Conservation (phyloP, 73 alveolate species). For the Paramecium sexaurelia region DNA sequence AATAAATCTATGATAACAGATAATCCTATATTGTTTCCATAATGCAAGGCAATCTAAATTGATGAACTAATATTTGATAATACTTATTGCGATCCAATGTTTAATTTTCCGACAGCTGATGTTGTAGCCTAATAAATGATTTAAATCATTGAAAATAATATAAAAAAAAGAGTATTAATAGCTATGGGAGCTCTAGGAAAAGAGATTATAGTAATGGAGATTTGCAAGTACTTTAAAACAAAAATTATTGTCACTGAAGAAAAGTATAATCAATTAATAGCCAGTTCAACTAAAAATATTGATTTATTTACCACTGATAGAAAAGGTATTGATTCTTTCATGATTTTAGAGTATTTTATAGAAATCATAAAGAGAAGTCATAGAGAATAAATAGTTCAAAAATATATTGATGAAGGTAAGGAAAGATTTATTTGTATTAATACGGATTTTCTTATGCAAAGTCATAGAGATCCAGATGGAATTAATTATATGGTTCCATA, state of each 20-base stretch:
- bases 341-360: constrained; percentile 58
- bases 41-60: constrained; percentile 57
- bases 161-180: constrained; percentile 71
- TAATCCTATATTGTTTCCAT: neutral
- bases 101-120: constrained; percentile 77
- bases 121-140: constrained; percentile 69
- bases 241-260: constrained; percentile 77
- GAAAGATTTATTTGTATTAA: constrained; percentile 28
- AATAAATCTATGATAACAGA: constrained; percentile 69
- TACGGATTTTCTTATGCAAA: constrained; percentile 69
- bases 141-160: constrained; percentile 69
- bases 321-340: neutral
- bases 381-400: constrained; percentile 11
- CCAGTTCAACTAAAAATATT: constrained; percentile 30
- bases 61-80: constrained; percentile 81
- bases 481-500: constrained; percentile 70
- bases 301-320: constrained; percentile 77
- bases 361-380: constrained; percentile 59
- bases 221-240: constrained; percentile 76
- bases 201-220: constrained; percentile 74
- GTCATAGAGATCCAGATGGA: constrained; percentile 66
- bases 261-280: constrained; percentile 70
- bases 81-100: constrained; percentile 84
- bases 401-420: neutral
- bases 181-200: constrained; percentile 82